Conservation (phyloP, 108 stramenopile genomes). For the Fragilariopsis cylindrus region DNA sequence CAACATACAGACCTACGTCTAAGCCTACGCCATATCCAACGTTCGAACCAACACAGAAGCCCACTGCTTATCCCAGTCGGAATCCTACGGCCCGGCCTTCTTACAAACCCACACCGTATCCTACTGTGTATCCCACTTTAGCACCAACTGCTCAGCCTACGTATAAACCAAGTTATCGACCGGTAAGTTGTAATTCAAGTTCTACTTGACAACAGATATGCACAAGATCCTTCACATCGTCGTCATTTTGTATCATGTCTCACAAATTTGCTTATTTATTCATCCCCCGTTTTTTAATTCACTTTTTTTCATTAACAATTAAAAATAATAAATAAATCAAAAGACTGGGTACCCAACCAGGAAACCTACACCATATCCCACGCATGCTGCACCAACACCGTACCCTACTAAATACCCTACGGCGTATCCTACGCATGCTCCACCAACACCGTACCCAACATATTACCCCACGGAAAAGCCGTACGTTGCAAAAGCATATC, state of each 20-base stretch:
- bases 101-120: constrained; percentile 15
- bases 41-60: constrained; percentile 6
- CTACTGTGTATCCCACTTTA: constrained; percentile 12
- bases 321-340: too few relatives aligned
- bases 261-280: too few relatives aligned
- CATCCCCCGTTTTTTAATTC: too few relatives aligned
- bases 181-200: too few relatives aligned
- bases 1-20: constrained; percentile 13
- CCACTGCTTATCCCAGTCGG: constrained; percentile 10
- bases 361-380: constrained; percentile 17
- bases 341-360: constrained; percentile 2
- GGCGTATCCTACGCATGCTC: neutral
- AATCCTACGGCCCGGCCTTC: constrained; percentile 14
- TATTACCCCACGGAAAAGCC: neutral
- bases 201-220: too few relatives aligned
- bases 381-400: constrained; percentile 2
- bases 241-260: too few relatives aligned
- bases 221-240: too few relatives aligned
- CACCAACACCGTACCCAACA: constrained; percentile 4
- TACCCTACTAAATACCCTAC: constrained; percentile 7
- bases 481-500: neutral
- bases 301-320: too few relatives aligned
- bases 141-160: too few relatives aligned
- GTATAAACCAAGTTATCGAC: too few relatives aligned
- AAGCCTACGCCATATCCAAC: constrained; percentile 25